Evolutionary conservation across 1,284 basidiomycete genomes (phyloP).

Genomic region (Stygiomarasmius scandens): DNA sequence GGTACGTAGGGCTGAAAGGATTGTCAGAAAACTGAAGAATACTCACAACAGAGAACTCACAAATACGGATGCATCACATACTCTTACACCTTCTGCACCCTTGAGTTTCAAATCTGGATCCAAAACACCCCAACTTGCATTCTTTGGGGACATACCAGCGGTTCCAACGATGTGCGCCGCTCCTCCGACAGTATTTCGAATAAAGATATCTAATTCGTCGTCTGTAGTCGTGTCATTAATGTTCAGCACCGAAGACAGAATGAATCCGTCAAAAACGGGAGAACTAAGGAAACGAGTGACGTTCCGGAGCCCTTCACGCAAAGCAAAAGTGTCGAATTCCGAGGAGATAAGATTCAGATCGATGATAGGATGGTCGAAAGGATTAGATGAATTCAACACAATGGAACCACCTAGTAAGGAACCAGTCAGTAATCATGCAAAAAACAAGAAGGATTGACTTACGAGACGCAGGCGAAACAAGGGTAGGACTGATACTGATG

Average conservation of each 20-base stretch:
- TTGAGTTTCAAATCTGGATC: conserved; percentile 47
- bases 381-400: conserved; percentile 13
- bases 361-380: conserved; percentile 17
- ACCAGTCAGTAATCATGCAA: neutral
- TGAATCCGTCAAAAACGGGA: conserved; percentile 24
- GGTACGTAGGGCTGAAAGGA: conserved; percentile 12
- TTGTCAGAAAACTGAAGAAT: neutral
- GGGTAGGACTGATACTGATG: neutral
- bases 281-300: conserved; percentile 23
- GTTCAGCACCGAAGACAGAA: conserved; percentile 31
- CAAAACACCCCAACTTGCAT: no score
- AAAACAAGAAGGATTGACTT: neutral
- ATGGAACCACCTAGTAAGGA: conserved; percentile 19
- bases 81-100: conserved; percentile 34
- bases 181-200: conserved; percentile 20
- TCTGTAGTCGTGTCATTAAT: conserved; percentile 19
- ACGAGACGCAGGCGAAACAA: conserved; percentile 11
- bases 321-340: conserved; percentile 19
- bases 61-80: conserved; percentile 40
- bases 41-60: conserved; percentile 15
- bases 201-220: conserved; percentile 26
- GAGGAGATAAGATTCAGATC: conserved; percentile 18
- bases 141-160: conserved; percentile 26
- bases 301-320: conserved; percentile 23
- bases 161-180: conserved; percentile 33